A percentile compares a stretch with the other conserved stretches of the same genome.
Evolutionary conservation across 1,284 basidiomycete species (phyloP).

Genomic region (Tremellales sp.): DNA sequence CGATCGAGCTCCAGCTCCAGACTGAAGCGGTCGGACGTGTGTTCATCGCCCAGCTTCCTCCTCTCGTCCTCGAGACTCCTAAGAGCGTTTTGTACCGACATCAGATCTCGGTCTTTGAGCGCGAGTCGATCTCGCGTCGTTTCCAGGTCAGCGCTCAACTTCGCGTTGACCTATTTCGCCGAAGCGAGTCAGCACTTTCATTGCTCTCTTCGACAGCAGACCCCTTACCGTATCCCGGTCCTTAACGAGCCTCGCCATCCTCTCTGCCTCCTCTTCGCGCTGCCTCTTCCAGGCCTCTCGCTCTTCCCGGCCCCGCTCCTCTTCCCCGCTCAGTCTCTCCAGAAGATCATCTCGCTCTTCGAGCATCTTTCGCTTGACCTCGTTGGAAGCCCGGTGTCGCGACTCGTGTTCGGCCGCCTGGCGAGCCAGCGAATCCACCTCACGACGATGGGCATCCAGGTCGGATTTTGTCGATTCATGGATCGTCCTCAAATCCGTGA

Average conservation of each 20-base stretch:
- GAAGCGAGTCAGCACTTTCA: neutral
- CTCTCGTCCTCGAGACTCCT: slow-evolving; percentile 54
- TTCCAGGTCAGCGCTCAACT: slow-evolving; percentile 45
- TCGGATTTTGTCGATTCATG: slow-evolving; percentile 24
- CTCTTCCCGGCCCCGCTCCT: slow-evolving; percentile 37
- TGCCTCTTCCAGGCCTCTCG: slow-evolving; percentile 46
- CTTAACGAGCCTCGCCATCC: slow-evolving; percentile 41
- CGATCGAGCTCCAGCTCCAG: slow-evolving; percentile 88
- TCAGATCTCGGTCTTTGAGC: slow-evolving; percentile 58
- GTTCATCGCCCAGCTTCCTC: slow-evolving; percentile 71
- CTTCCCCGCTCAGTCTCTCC: slow-evolving; percentile 58
- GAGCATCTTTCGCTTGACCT: slow-evolving; percentile 30
- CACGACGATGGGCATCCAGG: slow-evolving; percentile 24
- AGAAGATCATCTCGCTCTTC: slow-evolving; percentile 64
- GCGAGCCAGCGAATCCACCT: slow-evolving; percentile 65
- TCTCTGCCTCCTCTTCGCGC: slow-evolving; percentile 45
- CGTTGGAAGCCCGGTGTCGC: slow-evolving; percentile 16
- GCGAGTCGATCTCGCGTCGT: slow-evolving; percentile 49
- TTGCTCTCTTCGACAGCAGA: no score
- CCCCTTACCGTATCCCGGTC: neutral
- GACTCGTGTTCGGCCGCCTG: slow-evolving; percentile 54
- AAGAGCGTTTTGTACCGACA: slow-evolving; percentile 68
- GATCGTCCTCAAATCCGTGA: slow-evolving; percentile 29
- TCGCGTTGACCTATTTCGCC: slow-evolving; percentile 28
- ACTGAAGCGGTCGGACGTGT: slow-evolving; percentile 77